Evolutionary conservation across 2,329 filamentous ascomycete genomes (phyloP).

Genomic region (Didymella exigua): DNA sequence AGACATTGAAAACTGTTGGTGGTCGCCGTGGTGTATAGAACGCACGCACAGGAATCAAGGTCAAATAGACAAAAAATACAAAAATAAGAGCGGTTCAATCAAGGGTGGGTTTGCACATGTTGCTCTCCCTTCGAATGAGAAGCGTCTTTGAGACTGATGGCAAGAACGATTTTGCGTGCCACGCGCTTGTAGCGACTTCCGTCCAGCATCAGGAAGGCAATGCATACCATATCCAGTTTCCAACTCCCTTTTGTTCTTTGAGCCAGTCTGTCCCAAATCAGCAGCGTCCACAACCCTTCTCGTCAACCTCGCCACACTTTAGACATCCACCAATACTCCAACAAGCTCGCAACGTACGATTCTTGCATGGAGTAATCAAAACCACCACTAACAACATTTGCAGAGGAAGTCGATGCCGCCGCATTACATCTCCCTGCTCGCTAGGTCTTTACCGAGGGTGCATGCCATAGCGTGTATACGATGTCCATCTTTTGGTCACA

Average conservation of each 20-base stretch:
- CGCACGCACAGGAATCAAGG: not conserved
- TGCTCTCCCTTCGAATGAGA: not conserved
- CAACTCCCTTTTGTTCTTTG: not conserved
- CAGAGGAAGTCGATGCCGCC: too few relatives aligned
- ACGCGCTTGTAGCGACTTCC: not conserved
- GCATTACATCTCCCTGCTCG: too few relatives aligned
- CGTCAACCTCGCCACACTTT: not conserved
- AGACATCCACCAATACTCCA: not conserved
- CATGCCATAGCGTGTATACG: too few relatives aligned
- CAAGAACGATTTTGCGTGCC: not conserved
- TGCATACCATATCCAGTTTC: not conserved
- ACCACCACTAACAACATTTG: too few relatives aligned
- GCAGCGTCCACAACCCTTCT: not conserved
- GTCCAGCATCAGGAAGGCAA: not conserved
- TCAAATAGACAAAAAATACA: not conserved
- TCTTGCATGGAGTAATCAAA: too few relatives aligned
- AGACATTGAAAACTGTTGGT: constrained; percentile 42
- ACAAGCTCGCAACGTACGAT: not conserved
- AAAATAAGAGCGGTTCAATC: not conserved
- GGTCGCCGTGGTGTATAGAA: constrained; percentile 37
- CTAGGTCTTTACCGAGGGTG: too few relatives aligned
- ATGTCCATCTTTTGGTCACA: too few relatives aligned
- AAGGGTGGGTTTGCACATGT: not conserved
- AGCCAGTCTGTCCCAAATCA: not conserved
- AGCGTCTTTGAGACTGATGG: too few relatives aligned